Percentiles rank a stretch among this genome's conserved stretches.
These are phyloP conservation scores for Linderina pennispora DNA, from an alignment of 192 early-diverging fungal species.

Conservation along the genomic window DNA sequence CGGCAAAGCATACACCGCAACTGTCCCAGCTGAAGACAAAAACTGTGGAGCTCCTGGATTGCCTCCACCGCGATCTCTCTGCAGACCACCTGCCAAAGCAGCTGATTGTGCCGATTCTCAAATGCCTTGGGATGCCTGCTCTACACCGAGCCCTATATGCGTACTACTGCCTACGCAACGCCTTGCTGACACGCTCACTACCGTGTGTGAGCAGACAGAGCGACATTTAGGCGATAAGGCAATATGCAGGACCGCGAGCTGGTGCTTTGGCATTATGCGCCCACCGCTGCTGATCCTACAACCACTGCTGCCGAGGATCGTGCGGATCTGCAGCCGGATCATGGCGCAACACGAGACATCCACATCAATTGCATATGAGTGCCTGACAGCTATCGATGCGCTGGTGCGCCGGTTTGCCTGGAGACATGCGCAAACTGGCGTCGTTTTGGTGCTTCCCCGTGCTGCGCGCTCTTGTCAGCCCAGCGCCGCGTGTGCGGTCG, in stretches of 20 bases:
- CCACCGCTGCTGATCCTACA: constrained; percentile 7
- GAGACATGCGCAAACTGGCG: constrained; percentile 14
- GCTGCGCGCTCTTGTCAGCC: constrained; percentile 22
- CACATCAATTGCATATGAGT: constrained; percentile 26
- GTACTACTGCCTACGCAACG: no score
- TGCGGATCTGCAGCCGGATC: constrained; percentile 5
- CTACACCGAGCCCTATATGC: constrained; percentile 17
- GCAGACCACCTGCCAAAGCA: not conserved
- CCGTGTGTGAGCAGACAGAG: no score
- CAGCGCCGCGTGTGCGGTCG: constrained; percentile 27
- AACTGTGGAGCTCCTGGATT: constrained; percentile 3
- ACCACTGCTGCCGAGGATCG: constrained; percentile 6
- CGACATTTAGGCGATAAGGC: no score
- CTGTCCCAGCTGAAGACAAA: not conserved
- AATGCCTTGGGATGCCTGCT: constrained; percentile 28
- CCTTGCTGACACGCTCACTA: no score
- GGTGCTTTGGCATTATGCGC: constrained; percentile 23
- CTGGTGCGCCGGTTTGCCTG: constrained; percentile 22
- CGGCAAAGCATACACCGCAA: constrained; percentile 4
- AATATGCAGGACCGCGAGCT: constrained; percentile 19
- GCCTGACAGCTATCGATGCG: constrained; percentile 28
- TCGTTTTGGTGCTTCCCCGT: constrained; percentile 37
- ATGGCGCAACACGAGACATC: constrained; percentile 15
- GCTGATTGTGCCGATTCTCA: constrained; percentile 14
- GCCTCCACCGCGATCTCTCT: constrained; percentile 17